Percentiles rank a stretch among this genome's conserved stretches.
phyloP scores from a whole-genome alignment of 2,329 filamentous ascomycete species.

The Penicillium sp. region DNA sequence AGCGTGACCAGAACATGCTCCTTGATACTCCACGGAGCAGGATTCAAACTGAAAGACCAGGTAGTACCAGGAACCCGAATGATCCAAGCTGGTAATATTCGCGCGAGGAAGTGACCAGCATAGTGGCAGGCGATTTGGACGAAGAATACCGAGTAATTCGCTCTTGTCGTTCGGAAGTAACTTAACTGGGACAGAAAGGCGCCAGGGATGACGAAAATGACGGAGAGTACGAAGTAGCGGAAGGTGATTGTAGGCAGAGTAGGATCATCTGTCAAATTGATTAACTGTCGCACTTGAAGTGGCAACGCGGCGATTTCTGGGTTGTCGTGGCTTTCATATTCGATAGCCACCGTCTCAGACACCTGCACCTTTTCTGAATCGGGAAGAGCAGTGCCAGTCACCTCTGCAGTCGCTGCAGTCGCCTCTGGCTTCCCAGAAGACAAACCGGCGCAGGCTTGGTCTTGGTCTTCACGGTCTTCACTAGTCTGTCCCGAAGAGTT shows the following conservation, averaged over 20 bases:
- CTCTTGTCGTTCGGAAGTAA: constrained; percentile 61
- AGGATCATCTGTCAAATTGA: constrained; percentile 62
- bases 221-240: constrained; percentile 60
- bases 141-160: constrained; percentile 65
- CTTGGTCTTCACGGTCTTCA: background rate
- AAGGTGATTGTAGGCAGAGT: constrained; percentile 62
- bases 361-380: constrained; percentile 25
- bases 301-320: constrained; percentile 59
- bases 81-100: constrained; percentile 53
- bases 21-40: constrained; percentile 62
- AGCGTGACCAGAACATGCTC: constrained; percentile 63
- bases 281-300: constrained; percentile 59
- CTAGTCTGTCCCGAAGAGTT: background rate
- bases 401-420: background rate
- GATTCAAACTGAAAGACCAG: constrained; percentile 59
- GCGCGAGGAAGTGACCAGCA: constrained; percentile 57
- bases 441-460: too few relatives aligned
- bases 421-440: constrained; percentile 3
- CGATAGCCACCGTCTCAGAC: constrained; percentile 26
- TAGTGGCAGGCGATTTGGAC: constrained; percentile 64
- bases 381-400: constrained; percentile 4
- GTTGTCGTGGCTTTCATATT: constrained; percentile 48
- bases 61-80: constrained; percentile 54
- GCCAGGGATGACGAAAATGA: constrained; percentile 61
- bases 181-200: constrained; percentile 63